phyloP scores from a whole-genome alignment of 345 rosid species.

The Microcos paniculata region DNA sequence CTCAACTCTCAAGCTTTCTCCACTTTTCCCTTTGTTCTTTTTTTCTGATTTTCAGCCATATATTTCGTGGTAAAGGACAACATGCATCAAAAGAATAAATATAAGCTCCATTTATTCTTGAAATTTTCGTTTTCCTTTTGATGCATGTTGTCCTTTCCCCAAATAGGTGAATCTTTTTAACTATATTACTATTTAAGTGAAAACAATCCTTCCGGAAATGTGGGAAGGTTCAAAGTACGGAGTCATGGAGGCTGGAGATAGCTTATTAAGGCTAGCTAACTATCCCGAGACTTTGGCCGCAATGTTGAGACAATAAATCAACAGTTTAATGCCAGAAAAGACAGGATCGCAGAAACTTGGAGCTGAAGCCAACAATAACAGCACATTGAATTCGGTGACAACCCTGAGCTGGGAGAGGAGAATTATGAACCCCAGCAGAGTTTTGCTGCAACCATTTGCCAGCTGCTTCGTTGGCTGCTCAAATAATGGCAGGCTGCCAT shows the following conservation, averaged over 20 bases:
- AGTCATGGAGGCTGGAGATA: not conserved
- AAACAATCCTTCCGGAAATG: not conserved
- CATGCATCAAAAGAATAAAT: not conserved
- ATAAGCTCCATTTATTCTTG: not conserved
- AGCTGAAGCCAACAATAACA: not conserved
- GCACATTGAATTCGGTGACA: not conserved
- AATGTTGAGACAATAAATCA: not conserved
- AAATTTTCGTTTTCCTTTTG: not conserved
- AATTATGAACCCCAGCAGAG: not conserved
- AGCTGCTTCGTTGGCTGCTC: not conserved
- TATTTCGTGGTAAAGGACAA: not conserved
- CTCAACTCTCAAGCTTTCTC: constrained; percentile 9
- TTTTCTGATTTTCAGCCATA: constrained; percentile 4
- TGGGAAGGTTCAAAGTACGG: not conserved
- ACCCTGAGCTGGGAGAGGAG: not conserved
- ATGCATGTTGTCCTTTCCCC: not conserved
- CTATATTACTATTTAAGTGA: not conserved
- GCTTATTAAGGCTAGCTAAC: not conserved
- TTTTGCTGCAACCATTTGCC: not conserved
- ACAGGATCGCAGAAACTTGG: not conserved
- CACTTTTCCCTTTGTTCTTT: not conserved
- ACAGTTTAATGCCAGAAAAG: not conserved
- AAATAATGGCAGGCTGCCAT: not conserved
- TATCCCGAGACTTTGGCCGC: no score
- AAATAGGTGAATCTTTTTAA: not conserved